Base-by-base conservation (phyloP, 2,329 filamentous ascomycete species). In the Diplodia corticola region DNA sequence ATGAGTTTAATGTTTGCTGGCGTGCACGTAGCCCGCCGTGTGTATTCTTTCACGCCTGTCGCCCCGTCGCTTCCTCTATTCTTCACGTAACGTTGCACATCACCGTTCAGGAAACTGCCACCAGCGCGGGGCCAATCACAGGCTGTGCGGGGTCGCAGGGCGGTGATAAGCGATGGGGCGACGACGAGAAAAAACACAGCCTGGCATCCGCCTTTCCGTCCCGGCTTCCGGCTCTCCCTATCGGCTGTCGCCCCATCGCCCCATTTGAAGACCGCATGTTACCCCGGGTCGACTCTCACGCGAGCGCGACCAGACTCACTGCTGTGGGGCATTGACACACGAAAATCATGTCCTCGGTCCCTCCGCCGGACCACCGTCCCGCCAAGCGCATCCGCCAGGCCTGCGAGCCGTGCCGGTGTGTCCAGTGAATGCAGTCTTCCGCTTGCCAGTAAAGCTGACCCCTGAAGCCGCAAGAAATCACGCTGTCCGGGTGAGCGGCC, bases 401-500 rank as follows among this genome's bases (percentile, higher is more conserved):
- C 44, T 78, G 76, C 67, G 76, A 77, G 65, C 75, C 76, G 44
- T 78, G 76, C 68, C 71, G 76, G 76, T 77, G 69, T 65, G 72
- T n/a, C 44, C 30, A 20, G 44, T 7, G 17, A 6, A 44, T 15
- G 28, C 26, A 33, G n/a, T n/a, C 24, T 12, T 5, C 13, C 7
- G 35, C 26, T 26, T 10, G 6, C 28, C 40, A 30, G 28, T 15
- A 9, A 10, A 22, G n/a, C 24, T 28, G 13, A 13, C 7, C 33
- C 28, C 48, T 50, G 0, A 64, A 84, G 82, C 66, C 78, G 82
- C 49, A 85, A 84, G 71, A 85, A 85, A 71, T 80, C 81, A 33
- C 79, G 79, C 73, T 85, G 83, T 67, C 81, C 82, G 0, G 83
- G 83, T 9, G 82, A 84, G 69, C 78, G 81, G 65, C 83, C 83